These are phyloP conservation scores for Aspergillus ostianus DNA, from an alignment of 495 filamentous ascomycete genomes.

Conservation along the genomic window DNA sequence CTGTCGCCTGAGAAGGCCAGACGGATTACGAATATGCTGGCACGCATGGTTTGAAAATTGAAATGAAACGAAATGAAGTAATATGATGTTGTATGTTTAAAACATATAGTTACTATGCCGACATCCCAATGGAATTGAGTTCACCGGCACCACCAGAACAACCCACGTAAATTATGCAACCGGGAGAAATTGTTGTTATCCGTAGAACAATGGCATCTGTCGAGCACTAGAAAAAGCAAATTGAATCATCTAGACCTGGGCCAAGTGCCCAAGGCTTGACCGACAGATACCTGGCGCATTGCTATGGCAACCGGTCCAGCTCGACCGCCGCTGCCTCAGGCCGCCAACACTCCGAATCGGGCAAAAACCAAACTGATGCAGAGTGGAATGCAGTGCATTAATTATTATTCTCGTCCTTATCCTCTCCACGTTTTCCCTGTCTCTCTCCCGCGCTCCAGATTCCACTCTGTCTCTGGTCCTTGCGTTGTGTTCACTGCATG, in stretches of 20 bases:
- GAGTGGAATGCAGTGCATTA: not conserved
- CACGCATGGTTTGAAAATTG: not conserved
- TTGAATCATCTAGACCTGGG: not conserved
- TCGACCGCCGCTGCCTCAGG: slow-evolving; percentile 20
- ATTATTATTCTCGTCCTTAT: not conserved
- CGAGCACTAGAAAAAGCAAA: not conserved
- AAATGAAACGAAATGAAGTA: not conserved
- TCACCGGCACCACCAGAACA: not conserved
- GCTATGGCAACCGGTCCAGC: slow-evolving; percentile 28
- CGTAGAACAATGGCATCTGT: not conserved
- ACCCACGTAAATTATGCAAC: not conserved
- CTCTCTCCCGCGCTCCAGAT: not conserved
- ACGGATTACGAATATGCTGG: not conserved
- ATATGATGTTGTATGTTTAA: not conserved
- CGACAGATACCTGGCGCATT: slow-evolving; percentile 12
- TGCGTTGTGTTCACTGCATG: slow-evolving; percentile 16
- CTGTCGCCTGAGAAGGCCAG: not conserved
- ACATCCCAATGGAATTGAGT: not conserved
- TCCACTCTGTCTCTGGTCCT: slow-evolving; percentile 6
- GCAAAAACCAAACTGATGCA: slow-evolving; percentile 23
- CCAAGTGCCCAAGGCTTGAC: not conserved
- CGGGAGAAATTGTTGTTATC: not conserved
- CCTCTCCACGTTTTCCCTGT: not conserved
- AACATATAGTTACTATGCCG: not conserved
- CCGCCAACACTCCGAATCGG: slow-evolving; percentile 18